Base-by-base conservation (phyloP, 208 protist genomes). In the Trypanosoma brucei region DNA sequence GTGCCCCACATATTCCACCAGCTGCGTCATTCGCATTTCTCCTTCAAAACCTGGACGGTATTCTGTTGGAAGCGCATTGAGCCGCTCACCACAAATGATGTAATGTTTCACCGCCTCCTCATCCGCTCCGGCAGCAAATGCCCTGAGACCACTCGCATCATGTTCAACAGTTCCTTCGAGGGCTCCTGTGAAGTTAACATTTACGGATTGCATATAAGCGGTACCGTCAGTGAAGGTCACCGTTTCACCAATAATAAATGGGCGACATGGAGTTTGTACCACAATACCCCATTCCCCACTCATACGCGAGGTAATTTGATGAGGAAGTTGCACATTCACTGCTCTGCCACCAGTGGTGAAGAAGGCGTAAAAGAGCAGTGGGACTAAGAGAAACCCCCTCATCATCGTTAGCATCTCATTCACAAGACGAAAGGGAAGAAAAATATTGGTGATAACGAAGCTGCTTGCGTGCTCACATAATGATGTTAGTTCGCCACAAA, bases 201-300 rank as follows among this genome's bases (percentile, higher is more conserved):
- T 4, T 9, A 0, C 40, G 38, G 3, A 90, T 2, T 62, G 48
- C 31, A 84, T 46, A 9, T 42, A 46, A 2, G 73, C 72, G 1
- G 72, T 78, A 14, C 58, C 68, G 51, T 86, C 79, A 8, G 55
- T 55, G 55, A 90, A 72, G 8, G 68, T 70, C 3, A 86, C 55
- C 38, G 52, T 72, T 30, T 78, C 78, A 38, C 55, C 53, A 34
- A 54, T 31, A 31, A 55, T 61, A 38, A 36, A 52, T 31, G 59
- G 56, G 1, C 72, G 45, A 49, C 82, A 88, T 31, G 80, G 72
- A 9, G 82, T 80, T 13, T 77, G 53, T 46, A 92, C 50, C 56
- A 84, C 77, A 39, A 87, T 68, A 33, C 55, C 69, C 83, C 85
- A 92, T 38, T 83, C 72, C 0, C 82, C 82, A 36, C 66, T 80